Conservation (phyloP, 2,329 filamentous ascomycete species). For the Cladosporium sphaerospermum region DNA sequence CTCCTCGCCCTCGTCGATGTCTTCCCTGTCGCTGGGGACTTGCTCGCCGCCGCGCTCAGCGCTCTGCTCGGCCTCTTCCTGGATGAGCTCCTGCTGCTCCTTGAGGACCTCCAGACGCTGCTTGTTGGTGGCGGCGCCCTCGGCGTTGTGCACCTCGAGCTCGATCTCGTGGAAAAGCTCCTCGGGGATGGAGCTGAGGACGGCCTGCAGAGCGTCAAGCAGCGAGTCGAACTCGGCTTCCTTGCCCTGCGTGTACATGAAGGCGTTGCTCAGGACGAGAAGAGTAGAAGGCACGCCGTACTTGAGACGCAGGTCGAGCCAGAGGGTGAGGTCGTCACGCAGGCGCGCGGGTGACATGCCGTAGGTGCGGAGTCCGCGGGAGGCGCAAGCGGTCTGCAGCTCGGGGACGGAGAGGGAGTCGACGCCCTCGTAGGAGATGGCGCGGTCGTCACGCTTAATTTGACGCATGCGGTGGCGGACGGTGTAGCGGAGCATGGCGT, state of each 20-base stretch:
- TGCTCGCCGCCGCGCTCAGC: slow-evolving; percentile 50
- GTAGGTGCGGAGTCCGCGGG: slow-evolving; percentile 85
- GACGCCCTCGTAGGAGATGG: slow-evolving; percentile 89
- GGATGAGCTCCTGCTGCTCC: slow-evolving; percentile 96
- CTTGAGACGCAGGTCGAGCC: slow-evolving; percentile 88
- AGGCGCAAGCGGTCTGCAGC: slow-evolving; percentile 84
- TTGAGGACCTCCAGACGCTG: slow-evolving; percentile 96
- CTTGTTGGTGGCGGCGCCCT: slow-evolving; percentile 97
- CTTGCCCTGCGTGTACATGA: slow-evolving; percentile 88
- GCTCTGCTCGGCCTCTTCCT: slow-evolving; percentile 92
- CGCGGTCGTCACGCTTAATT: slow-evolving; percentile 95
- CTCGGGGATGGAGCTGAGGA: slow-evolving; percentile 90
- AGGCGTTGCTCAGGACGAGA: slow-evolving; percentile 91
- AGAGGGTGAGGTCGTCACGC: slow-evolving; percentile 83
- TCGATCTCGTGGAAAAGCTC: slow-evolving; percentile 99
- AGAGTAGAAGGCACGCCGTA: slow-evolving; percentile 95
- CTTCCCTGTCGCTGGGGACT: slow-evolving; percentile 64
- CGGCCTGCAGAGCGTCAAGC: slow-evolving; percentile 86
- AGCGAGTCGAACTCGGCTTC: slow-evolving; percentile 78
- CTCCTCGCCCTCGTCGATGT: slow-evolving; percentile 68
- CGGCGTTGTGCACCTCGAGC: slow-evolving; percentile 92
- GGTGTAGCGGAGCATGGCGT: slow-evolving; percentile 96
- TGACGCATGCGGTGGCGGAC: slow-evolving; percentile 97
- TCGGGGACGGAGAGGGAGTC: slow-evolving; percentile 89
- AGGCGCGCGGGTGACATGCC: slow-evolving; percentile 83